phyloP scores from a whole-genome alignment of 306 rosid genomes.

The Trichosanthes cucumerina region DNA sequence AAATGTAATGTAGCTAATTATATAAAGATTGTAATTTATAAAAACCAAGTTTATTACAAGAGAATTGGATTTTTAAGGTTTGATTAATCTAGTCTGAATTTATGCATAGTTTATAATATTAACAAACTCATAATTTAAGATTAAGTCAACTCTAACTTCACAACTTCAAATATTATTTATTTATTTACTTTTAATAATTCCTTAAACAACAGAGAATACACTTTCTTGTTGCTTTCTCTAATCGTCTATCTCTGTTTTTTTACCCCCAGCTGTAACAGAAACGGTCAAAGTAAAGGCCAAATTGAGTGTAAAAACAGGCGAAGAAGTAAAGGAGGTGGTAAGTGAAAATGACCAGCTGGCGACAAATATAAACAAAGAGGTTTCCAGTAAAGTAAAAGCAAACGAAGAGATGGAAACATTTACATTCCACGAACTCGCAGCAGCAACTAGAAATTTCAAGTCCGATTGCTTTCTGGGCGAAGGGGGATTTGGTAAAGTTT shows the following conservation, averaged over 20 bases:
- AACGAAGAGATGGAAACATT: slow-evolving; percentile 15
- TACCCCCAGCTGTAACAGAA: background rate
- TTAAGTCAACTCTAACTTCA: too few species aligned
- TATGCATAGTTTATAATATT: background rate
- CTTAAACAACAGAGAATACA: too few species aligned
- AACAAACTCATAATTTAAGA: background rate
- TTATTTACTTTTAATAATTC: background rate
- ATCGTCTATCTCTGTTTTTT: background rate
- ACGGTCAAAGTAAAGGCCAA: background rate
- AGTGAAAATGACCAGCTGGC: background rate
- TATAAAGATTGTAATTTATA: background rate
- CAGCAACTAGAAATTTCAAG: slow-evolving; percentile 52
- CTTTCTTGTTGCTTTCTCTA: background rate
- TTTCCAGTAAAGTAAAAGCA: background rate
- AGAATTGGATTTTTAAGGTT: background rate
- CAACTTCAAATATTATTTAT: too few species aligned
- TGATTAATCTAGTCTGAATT: background rate
- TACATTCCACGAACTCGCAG: slow-evolving; percentile 49
- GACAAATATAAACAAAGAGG: background rate
- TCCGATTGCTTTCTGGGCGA: slow-evolving; percentile 40
- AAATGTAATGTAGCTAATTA: background rate
- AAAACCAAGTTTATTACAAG: background rate
- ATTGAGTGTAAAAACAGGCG: background rate
- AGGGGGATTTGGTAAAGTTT: slow-evolving; percentile 78
- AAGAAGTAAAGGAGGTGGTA: background rate